Conservation (phyloP, 1,284 basidiomycete genomes). For the Trichosporon inkin region DNA sequence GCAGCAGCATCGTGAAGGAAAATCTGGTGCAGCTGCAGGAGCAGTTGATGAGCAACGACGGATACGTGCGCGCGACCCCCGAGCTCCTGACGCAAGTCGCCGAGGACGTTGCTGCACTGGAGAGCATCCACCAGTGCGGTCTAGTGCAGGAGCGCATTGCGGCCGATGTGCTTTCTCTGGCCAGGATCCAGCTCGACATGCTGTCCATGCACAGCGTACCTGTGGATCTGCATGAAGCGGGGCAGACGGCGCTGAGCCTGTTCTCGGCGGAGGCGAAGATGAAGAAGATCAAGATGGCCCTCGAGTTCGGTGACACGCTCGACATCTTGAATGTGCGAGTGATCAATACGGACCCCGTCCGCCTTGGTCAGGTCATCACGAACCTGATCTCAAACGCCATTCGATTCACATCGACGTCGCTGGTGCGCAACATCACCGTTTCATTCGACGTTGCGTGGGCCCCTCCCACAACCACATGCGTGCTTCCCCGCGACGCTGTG, state of each 20-base stretch:
- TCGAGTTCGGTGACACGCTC: slow-evolving; percentile 23
- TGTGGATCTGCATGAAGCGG: slow-evolving; percentile 36
- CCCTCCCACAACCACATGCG: slow-evolving; percentile 26
- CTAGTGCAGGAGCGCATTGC: slow-evolving; percentile 52
- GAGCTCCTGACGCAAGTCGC: slow-evolving; percentile 35
- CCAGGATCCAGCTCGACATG: slow-evolving; percentile 48
- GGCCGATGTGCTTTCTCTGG: slow-evolving; percentile 50
- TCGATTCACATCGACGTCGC: slow-evolving; percentile 27
- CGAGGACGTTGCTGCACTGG: slow-evolving; percentile 39
- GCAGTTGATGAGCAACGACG: slow-evolving; percentile 11
- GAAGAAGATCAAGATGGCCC: slow-evolving; percentile 24
- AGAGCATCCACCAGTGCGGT: slow-evolving; percentile 44
- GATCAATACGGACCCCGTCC: slow-evolving; percentile 36
- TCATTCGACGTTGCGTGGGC: slow-evolving; percentile 26
- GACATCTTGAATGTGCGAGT: slow-evolving; percentile 4
- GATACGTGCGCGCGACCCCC: slow-evolving; percentile 18
- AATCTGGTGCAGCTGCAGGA: slow-evolving; percentile 28
- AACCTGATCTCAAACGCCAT: slow-evolving; percentile 34
- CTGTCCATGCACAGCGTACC: slow-evolving; percentile 30
- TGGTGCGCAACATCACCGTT: slow-evolving; percentile 29
- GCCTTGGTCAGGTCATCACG: slow-evolving; percentile 37
- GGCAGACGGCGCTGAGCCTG: slow-evolving; percentile 27
- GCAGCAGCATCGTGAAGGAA: slow-evolving; percentile 34
- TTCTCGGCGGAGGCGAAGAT: slow-evolving; percentile 30
- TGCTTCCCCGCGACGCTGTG: slow-evolving; percentile 9